A percentile compares a stretch with the other conserved stretches of the same genome.
phyloP scores from a whole-genome alignment of 2,329 filamentous ascomycete species.

The Colletotrichum sp. region DNA sequence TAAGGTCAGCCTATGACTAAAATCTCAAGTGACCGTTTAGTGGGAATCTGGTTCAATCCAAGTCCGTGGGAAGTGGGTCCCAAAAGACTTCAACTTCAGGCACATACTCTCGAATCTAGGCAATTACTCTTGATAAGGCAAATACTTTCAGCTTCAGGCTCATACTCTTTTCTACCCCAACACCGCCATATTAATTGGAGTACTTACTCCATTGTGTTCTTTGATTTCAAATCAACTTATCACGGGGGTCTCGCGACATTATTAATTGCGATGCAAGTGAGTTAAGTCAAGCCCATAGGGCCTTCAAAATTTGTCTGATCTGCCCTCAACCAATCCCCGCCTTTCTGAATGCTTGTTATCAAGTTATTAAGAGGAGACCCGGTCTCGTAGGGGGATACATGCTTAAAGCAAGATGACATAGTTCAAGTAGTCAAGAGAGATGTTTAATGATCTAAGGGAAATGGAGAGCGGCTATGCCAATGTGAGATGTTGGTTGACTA shows the following conservation, averaged over 20 bases:
- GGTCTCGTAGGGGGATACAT: not conserved
- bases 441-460: not conserved
- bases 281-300: not conserved
- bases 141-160: not conserved
- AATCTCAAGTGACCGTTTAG: not conserved
- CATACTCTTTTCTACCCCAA: not conserved
- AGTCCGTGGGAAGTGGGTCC: rapidly evolving
- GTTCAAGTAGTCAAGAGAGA: not conserved
- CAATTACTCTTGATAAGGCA: not conserved
- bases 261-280: not conserved
- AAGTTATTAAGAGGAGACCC: not conserved
- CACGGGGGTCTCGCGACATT: rapidly evolving
- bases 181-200: not conserved
- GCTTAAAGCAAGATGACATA: not conserved
- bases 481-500: not conserved
- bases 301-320: not conserved
- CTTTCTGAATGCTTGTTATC: not conserved
- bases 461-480: not conserved
- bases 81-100: not conserved
- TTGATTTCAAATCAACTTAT: not conserved
- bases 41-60: not conserved
- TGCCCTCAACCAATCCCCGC: not conserved
- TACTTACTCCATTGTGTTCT: not conserved
- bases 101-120: not conserved
- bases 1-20: not conserved